Conservation (phyloP, 179 eudicot genomes). For the Silene noctiflora region DNA sequence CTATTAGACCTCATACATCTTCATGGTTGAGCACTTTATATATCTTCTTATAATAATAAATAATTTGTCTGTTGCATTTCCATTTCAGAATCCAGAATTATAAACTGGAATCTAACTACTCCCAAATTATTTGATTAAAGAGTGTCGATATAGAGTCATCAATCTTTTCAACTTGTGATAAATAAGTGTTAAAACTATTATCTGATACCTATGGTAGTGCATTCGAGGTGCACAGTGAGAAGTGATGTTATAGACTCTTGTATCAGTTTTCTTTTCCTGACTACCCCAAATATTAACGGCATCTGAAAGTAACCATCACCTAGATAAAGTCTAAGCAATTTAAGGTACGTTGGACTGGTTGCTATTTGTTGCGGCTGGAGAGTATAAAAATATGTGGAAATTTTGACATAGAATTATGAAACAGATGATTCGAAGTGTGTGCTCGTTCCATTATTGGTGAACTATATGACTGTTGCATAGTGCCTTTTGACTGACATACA, state of each 20-base stretch:
- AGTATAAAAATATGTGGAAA: neutral
- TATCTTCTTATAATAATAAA: neutral
- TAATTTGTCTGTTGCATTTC: neutral
- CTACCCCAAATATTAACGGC: neutral
- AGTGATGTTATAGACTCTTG: neutral
- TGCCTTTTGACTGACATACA: neutral
- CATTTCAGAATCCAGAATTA: neutral
- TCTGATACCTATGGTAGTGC: neutral
- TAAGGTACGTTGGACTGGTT: neutral
- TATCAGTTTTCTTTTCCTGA: neutral
- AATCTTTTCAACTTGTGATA: neutral
- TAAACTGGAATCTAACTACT: neutral
- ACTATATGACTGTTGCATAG: neutral
- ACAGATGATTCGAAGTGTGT: neutral
- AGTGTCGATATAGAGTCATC: neutral
- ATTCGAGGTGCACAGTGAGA: neutral
- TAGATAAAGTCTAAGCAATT: neutral
- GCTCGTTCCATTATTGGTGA: neutral
- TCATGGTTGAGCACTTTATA: constrained; percentile 10
- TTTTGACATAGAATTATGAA: neutral
- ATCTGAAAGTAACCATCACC: neutral
- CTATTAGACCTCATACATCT: neutral
- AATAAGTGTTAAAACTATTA: neutral
- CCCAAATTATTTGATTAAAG: neutral
- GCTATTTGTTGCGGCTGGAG: neutral